A percentile compares a stretch with the other conserved stretches of the same genome.
phyloP scores from a whole-genome alignment of 2,329 filamentous ascomycete species.

The Polychaeton citri region DNA sequence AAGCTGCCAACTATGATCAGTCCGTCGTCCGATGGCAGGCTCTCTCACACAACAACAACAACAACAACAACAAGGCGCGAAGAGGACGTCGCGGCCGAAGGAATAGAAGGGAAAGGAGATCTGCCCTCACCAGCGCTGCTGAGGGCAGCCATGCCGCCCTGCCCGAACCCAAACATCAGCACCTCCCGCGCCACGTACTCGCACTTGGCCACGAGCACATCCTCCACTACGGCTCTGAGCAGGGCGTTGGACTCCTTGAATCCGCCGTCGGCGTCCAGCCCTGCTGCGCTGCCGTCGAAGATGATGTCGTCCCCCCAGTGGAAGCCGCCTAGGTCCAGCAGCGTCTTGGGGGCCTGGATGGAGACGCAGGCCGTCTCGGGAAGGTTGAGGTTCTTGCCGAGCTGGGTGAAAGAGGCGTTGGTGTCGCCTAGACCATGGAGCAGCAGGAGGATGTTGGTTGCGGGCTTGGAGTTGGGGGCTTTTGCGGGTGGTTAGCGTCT shows the following conservation, averaged over 20 bases:
- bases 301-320: constrained; percentile 49
- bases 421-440: constrained; percentile 77
- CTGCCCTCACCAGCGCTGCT: constrained; percentile 25
- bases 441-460: constrained; percentile 64
- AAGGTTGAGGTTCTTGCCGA: constrained; percentile 56
- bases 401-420: constrained; percentile 51
- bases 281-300: constrained; percentile 38
- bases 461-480: constrained; percentile 39
- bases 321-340: constrained; percentile 54
- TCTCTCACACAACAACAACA: too few species aligned
- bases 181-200: constrained; percentile 37
- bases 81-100: too few species aligned
- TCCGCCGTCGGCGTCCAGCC: constrained; percentile 42
- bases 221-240: constrained; percentile 31
- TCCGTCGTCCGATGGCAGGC: too few species aligned
- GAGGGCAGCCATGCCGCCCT: constrained; percentile 44
- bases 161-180: constrained; percentile 42
- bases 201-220: constrained; percentile 35
- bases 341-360: constrained; percentile 54
- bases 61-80: too few species aligned
- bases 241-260: constrained; percentile 32
- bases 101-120: background rate
- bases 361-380: constrained; percentile 67
- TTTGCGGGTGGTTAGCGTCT: constrained; percentile 6
- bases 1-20: constrained; percentile 8